Evolutionary conservation across 2,329 filamentous ascomycete genomes (phyloP), one percentile per base, ranked within the genome.

Genomic region (Neofusicoccum umdonicola): DNA sequence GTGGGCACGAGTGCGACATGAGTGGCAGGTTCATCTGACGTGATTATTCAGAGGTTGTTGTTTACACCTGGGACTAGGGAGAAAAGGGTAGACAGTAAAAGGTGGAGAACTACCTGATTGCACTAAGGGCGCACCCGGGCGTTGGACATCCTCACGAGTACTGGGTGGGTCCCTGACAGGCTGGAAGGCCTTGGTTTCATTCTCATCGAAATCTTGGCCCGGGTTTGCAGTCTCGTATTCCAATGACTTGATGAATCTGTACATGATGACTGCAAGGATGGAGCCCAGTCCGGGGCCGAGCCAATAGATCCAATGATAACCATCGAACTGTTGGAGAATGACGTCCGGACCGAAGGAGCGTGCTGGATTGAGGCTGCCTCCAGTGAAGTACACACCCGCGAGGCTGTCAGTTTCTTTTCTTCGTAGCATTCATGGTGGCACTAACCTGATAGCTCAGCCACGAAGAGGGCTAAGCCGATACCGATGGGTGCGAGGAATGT

Each of bases 301-400:
- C 81, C 80, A 83, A 71, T 83, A 83, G 65, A 83, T 80, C 79
- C 79, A 80, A 67, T 81, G 75, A 65, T 81, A 76, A 35, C 68
- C 66, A 7, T 79, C 76, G 65, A 81, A 82, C 11, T 69, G 72
- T 47, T 65, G 64, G 19, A 78, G 70, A 27, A 78, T 75, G 13
- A 81, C 78, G 62, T 74, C 76, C 0, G 80, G 80, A 4, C 79
- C 80, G 66, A 82, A 81, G 27, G 77, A 79, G 54, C 80, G 75
- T 2, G 80, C 78, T 17, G 80, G 80, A 65, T 82, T 82, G 39
- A 82, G 71, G 12, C 77, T 79, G 19, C 79, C 78, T 39, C 79
- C 78, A 0, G 79, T 81, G 65, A 75, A 81, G 70, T 72, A 79
- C 2, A 81, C 79, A 15, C 64, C 65, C 37, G 39, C 50, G 39